A percentile compares a stretch with the other conserved stretches of the same genome.
Conservation (phyloP, 139 green algal species). For the Tetratostichococcus sp. region DNA sequence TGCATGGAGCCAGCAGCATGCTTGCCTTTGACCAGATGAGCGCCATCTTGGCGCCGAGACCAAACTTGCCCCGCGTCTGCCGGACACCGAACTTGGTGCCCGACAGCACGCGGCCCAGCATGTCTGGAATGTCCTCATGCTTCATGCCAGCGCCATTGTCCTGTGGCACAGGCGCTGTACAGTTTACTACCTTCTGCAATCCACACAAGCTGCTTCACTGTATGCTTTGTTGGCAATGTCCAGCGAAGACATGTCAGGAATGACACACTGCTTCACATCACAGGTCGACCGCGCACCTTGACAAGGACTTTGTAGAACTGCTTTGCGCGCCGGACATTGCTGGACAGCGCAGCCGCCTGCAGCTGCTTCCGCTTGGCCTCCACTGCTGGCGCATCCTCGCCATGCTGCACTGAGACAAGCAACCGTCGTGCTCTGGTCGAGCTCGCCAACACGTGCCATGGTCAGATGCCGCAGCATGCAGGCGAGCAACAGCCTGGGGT, state of each 20-base stretch:
- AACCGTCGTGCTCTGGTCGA: too few species aligned
- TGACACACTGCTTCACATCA: too few species aligned
- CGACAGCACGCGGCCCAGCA: conserved; percentile 88
- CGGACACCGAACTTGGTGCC: conserved; percentile 95
- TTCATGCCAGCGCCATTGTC: conserved; percentile 95
- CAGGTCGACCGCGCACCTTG: conserved; percentile 45
- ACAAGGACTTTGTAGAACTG: conserved; percentile 79
- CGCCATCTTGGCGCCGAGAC: conserved; percentile 96
- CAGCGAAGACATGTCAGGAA: too few species aligned
- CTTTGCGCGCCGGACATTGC: conserved; percentile 31
- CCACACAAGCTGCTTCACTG: too few species aligned
- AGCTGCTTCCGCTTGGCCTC: conserved; percentile 44
- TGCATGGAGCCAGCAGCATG: too few species aligned
- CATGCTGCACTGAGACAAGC: conserved; percentile 39
- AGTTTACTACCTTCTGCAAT: background rate
- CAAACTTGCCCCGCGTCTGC: conserved; percentile 96
- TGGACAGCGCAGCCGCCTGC: conserved; percentile 30
- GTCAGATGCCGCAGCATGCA: background rate
- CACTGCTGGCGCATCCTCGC: conserved; percentile 33
- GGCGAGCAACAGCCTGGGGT: background rate
- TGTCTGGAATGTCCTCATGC: conserved; percentile 91
- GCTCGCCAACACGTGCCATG: too few species aligned
- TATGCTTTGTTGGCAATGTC: too few species aligned
- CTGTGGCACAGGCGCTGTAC: conserved; percentile 22
- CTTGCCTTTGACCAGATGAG: conserved; percentile 84